Evolutionary conservation across 768 basidiomycete genomes (phyloP), one percentile per base, ranked within the genome.

Genomic region (Austroboletus eburneus): DNA sequence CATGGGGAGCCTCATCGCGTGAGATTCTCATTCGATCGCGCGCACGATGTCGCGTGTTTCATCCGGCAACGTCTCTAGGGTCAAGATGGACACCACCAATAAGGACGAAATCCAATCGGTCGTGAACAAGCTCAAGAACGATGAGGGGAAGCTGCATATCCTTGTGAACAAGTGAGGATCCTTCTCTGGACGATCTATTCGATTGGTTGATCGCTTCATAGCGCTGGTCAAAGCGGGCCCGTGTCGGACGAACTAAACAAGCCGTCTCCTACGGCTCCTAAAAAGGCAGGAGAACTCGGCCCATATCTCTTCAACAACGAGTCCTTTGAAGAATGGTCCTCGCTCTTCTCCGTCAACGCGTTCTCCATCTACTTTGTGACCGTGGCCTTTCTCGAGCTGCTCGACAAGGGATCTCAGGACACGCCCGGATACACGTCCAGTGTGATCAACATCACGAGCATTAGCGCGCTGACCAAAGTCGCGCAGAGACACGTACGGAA

Each of bases 341-440:
- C 77, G 32, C 63, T 87, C 14, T 89, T 79, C 58, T 61, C 67
- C 12, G 71, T 86, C 65, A 90, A 91, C 68, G 77, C 83, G 0
- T 81, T 83, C 58, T 81, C 89, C n/a, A 69, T 83, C 43, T 90
- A 79, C 68, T 91, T 90, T 59, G 76, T 82, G 49, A 85, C 85
- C 1, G 79, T 77, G 7, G 88, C 85, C 0, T 89, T 90, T 66
- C 65, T 89, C 37, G 87, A 83, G 5, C 69, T 91, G 34, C 76
- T 91, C 37, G 81, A 80, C 44, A 84, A 81, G 54, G 88, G 86
- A 24, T 78, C 83, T 20, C 71, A 77, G 54, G 85, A 86, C 49
- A 62, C 63, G 25, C 66, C 71, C 8, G 74, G 72, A 4, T 83
- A 75, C 61, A 79, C 78, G 17, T 81, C 87, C 18, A 75, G 68